Percentiles rank a stretch among this genome's conserved stretches.
phyloP scores from a whole-genome alignment of 2,329 filamentous ascomycete genomes.

The Aspergillus piperis region DNA sequence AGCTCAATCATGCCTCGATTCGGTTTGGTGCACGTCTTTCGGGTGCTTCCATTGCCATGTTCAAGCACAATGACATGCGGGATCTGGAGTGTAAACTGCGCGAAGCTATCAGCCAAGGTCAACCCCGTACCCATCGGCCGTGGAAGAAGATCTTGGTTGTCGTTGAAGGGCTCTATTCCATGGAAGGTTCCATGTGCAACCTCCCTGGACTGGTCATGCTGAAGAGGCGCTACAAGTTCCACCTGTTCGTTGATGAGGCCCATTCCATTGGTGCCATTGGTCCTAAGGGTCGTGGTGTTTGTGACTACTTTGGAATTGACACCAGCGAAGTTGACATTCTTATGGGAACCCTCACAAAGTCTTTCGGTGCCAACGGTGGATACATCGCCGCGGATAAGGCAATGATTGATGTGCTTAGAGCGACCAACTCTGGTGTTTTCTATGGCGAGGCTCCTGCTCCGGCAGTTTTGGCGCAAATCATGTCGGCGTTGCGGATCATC shows the following conservation, averaged over 20 bases:
- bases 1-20: conserved; percentile 97
- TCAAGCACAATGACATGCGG: conserved; percentile 95
- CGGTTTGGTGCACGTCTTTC: conserved; percentile 92
- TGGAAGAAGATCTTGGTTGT: conserved; percentile 99
- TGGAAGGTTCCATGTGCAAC: conserved; percentile 99
- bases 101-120: conserved; percentile 92
- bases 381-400: conserved; percentile 88
- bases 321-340: conserved; percentile 87
- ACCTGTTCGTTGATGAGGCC: conserved; percentile 92
- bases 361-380: conserved; percentile 95
- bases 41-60: conserved; percentile 90
- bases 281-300: conserved; percentile 85
- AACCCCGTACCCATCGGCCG: conserved; percentile 94
- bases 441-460: conserved; percentile 87
- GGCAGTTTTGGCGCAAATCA: conserved; percentile 86
- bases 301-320: conserved; percentile 94
- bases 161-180: conserved; percentile 96
- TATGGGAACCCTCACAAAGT: conserved; percentile 98
- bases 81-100: conserved; percentile 84
- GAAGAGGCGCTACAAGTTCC: conserved; percentile 96
- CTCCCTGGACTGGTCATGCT: conserved; percentile 84
- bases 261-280: conserved; percentile 94
- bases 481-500: conserved; percentile 83
- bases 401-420: conserved; percentile 88
- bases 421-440: conserved; percentile 80